Evolutionary conservation across 768 basidiomycete genomes (phyloP).

Genomic region (Psilocybe cubensis): DNA sequence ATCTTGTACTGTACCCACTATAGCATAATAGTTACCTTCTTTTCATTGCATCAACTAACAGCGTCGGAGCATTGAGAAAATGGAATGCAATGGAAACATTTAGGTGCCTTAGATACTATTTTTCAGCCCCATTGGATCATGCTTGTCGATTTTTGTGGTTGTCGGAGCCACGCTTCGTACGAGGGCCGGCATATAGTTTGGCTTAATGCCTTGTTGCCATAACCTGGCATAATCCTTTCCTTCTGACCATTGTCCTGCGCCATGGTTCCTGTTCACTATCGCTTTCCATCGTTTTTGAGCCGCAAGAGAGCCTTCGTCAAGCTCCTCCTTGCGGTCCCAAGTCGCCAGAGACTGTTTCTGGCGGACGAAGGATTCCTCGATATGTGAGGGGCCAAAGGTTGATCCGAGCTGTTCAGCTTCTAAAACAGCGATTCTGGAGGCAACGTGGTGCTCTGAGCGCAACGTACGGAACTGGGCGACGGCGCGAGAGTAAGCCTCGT

Average conservation of each 20-base stretch:
- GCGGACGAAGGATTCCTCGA: constrained; percentile 61
- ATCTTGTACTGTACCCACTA: constrained; percentile 4
- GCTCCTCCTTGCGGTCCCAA: constrained; percentile 56
- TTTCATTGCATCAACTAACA: not conserved
- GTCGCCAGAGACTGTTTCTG: constrained; percentile 65
- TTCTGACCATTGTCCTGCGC: constrained; percentile 64
- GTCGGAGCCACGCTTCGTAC: constrained; percentile 38
- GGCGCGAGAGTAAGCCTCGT: constrained; percentile 79
- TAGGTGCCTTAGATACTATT: no score
- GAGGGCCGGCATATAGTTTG: constrained; percentile 63
- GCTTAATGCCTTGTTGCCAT: constrained; percentile 72
- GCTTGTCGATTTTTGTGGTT: constrained; percentile 4
- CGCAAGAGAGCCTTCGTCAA: constrained; percentile 62
- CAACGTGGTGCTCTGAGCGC: constrained; percentile 81
- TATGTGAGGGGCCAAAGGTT: constrained; percentile 60
- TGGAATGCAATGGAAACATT: no score
- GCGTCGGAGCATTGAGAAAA: no score
- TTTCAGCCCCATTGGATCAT: not conserved
- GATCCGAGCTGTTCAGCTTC: constrained; percentile 84
- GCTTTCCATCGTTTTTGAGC: constrained; percentile 82
- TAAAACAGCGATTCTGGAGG: constrained; percentile 72
- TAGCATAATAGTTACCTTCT: constrained; percentile 6
- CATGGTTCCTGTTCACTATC: constrained; percentile 50
- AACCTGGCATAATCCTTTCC: constrained; percentile 73
- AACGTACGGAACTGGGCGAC: constrained; percentile 88